These are phyloP conservation scores for Sphaerulina musiva DNA, from an alignment of 2,329 filamentous ascomycete species.

Conservation along the genomic window DNA sequence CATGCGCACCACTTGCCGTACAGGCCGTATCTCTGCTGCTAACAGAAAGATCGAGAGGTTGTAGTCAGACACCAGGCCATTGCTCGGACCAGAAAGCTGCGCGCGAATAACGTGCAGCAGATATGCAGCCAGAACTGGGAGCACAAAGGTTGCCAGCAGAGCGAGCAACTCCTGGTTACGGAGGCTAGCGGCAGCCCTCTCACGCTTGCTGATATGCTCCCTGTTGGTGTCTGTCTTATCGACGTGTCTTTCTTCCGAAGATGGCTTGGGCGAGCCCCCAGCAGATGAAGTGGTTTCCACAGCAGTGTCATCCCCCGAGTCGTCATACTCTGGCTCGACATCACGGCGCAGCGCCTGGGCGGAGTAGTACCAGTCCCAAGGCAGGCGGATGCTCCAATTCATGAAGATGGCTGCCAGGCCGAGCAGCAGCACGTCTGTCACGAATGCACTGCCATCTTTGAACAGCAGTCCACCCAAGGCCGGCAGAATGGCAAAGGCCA, in stretches of 20 bases:
- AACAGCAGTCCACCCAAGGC: constrained; percentile 81
- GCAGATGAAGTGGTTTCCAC: constrained; percentile 23
- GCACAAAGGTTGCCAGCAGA: constrained; percentile 68
- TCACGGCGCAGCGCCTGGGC: constrained; percentile 36
- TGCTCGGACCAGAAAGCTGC: constrained; percentile 74
- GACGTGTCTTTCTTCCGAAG: constrained; percentile 4
- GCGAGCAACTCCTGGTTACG: constrained; percentile 69
- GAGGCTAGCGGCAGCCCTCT: constrained; percentile 54
- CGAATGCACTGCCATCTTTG: constrained; percentile 71
- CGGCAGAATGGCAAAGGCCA: constrained; percentile 77
- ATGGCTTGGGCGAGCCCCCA: constrained; percentile 17
- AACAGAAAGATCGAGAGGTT: constrained; percentile 87
- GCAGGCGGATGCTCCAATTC: constrained; percentile 84
- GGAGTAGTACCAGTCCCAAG: constrained; percentile 62
- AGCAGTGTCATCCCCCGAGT: constrained; percentile 20
- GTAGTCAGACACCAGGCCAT: constrained; percentile 83
- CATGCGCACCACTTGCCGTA: constrained; percentile 74
- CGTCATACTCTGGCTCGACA: constrained; percentile 12
- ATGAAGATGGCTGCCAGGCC: constrained; percentile 76
- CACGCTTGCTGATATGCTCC: constrained; percentile 18
- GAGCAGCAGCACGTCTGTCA: constrained; percentile 78
- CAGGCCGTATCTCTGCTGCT: constrained; percentile 75
- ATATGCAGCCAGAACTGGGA: constrained; percentile 73
- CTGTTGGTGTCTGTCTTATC: constrained; percentile 8
- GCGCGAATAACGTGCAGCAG: constrained; percentile 73